A percentile compares a stretch with the other conserved stretches of the same genome.
These are phyloP conservation scores for Euphorbia schlechtendalii DNA, from an alignment of 441 rosid species.

Conservation along the genomic window DNA sequence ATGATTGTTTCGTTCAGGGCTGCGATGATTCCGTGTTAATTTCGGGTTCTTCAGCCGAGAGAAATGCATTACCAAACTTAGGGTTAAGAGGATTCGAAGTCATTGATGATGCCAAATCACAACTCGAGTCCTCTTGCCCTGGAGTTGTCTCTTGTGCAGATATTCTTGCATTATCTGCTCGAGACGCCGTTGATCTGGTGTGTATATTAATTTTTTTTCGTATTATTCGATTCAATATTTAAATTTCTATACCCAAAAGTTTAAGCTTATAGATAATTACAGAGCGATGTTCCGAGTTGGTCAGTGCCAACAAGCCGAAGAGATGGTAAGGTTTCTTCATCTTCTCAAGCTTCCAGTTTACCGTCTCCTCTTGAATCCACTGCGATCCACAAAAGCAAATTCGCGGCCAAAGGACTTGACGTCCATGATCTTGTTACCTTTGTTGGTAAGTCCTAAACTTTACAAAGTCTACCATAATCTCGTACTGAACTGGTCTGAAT, in stretches of 20 bases:
- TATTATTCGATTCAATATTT: too few relatives aligned
- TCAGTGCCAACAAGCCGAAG: constrained; percentile 67
- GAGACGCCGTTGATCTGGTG: constrained; percentile 64
- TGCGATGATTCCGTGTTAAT: constrained; percentile 70
- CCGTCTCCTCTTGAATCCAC: constrained; percentile 62
- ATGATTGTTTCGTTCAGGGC: constrained; percentile 41
- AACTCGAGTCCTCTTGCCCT: constrained; percentile 53
- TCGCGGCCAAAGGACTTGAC: constrained; percentile 54
- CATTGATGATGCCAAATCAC: constrained; percentile 73
- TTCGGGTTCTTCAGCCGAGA: constrained; percentile 45
- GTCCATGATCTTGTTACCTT: constrained; percentile 72
- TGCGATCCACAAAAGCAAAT: constrained; percentile 52
- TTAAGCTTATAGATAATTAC: too few relatives aligned
- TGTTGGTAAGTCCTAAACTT: constrained; percentile 34
- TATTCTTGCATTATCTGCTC: constrained; percentile 65
- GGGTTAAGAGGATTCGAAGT: constrained; percentile 57
- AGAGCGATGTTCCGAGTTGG: constrained; percentile 75
- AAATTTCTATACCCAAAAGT: too few relatives aligned
- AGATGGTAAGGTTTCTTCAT: constrained; percentile 56
- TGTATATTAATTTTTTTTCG: too few relatives aligned
- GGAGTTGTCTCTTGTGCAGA: constrained; percentile 83
- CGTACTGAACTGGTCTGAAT: too few relatives aligned
- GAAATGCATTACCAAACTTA: constrained; percentile 40
- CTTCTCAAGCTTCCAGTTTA: constrained; percentile 43
- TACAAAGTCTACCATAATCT: too few relatives aligned